Evolutionary conservation across 2,329 filamentous ascomycete species (phyloP), one percentile per base, ranked within the genome.

Genomic region (Calcarisporium arbuscula): DNA sequence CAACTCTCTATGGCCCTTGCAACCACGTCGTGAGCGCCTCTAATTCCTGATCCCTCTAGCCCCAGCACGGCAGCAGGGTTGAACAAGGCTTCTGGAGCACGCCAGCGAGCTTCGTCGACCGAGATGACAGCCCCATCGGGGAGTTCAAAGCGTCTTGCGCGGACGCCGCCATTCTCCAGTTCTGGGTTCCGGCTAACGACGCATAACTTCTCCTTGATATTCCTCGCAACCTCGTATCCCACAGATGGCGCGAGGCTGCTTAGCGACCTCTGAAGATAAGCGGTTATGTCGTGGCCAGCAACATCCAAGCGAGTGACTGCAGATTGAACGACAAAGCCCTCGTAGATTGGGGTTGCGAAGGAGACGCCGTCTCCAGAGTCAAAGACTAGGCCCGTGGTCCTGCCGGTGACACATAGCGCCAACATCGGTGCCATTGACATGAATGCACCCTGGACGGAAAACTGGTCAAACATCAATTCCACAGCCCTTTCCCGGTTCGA

Each of bases 1-100:
- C 92, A 96, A 85, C 98, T 98, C 88, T 96, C 96, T 83, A 98
- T 95, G 60, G 92, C 96, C 85, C 96, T 96, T 86, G 95, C 96
- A 58, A 92, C 96, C 65, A 90, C 96, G 65, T 95, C 89, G 76
- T 96, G 92, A 72, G 98, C 96, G 73, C 92, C 92, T 62, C 90
- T 90, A 68, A 82, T 88, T 74, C 98, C 92, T 61, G 95, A 89
- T 82, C 92, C 92, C n/a, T n/a, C n/a, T n/a, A n/a, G n/a, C n/a
- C n/a, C n/a, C n/a, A n/a, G n/a, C 57, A 98, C 77, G 56, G 96
- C 90, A 52, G 85, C 92, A 63, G 92, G 92, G 78, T 95, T 87
- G 89, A 98, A 98, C 60, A 98, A 85, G 70, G 92, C 90, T 77
- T 98, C 92, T 54, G 92, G 92, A 67, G 90, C 90, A 73, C 92